phyloP scores from a whole-genome alignment of 108 stramenopile genomes.

The Mediolabrus comicus region DNA sequence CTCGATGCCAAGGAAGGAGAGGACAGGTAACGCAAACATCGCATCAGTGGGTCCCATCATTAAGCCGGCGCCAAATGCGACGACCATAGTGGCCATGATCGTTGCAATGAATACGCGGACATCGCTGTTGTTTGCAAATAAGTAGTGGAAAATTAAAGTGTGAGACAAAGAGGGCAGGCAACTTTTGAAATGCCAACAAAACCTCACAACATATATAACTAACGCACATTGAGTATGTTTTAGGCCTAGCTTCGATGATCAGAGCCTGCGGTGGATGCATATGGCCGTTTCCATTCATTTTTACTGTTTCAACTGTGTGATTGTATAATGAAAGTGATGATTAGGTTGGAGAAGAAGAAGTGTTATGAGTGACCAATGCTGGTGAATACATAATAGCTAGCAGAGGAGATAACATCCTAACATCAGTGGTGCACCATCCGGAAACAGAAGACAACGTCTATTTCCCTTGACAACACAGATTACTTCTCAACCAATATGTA shows the following conservation, averaged over 20 bases:
- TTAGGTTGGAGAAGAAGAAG: no score
- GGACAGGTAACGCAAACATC: constrained; percentile 20
- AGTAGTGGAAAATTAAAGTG: not conserved
- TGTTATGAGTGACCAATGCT: not conserved
- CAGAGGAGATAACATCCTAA: no score
- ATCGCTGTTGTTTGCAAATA: constrained; percentile 45
- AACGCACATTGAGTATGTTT: not conserved
- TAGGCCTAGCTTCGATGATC: not conserved
- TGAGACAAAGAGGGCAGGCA: not conserved
- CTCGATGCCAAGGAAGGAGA: constrained; percentile 17
- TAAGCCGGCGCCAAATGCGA: constrained; percentile 69
- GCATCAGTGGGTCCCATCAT: constrained; percentile 59
- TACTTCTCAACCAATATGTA: no score
- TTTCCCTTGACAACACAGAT: no score
- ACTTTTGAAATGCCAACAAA: not conserved
- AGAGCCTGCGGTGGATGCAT: not conserved
- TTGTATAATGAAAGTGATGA: not conserved
- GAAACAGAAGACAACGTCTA: no score
- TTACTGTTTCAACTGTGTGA: not conserved
- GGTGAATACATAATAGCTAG: no score
- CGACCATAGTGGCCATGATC: constrained; percentile 72
- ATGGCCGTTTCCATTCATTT: not conserved
- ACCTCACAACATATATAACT: not conserved
- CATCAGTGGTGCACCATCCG: no score
- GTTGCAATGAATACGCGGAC: constrained; percentile 72